Conservation (phyloP, 257 asterid species). For the Solanum rostratum region DNA sequence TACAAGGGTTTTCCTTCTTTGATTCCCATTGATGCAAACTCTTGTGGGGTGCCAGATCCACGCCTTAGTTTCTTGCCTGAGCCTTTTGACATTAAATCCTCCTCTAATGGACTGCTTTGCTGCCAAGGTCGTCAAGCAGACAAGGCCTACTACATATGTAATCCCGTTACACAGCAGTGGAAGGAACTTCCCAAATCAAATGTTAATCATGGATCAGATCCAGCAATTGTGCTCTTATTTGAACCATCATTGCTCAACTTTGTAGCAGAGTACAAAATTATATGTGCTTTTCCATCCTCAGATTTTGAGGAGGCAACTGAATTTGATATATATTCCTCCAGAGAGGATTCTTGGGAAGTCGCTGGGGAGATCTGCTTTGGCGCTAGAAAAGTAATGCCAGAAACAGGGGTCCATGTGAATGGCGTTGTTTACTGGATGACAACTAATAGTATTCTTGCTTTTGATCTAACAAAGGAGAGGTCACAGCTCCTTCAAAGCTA, state of each 20-base stretch:
- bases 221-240: constrained; percentile 19
- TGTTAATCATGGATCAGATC: constrained; percentile 32
- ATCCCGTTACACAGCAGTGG: constrained; percentile 32
- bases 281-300: constrained; percentile 32
- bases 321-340: constrained; percentile 40
- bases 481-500: constrained; percentile 9
- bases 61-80: constrained; percentile 31
- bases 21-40: constrained; percentile 11
- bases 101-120: constrained; percentile 43
- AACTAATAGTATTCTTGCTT: constrained; percentile 8
- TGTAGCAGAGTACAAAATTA: constrained; percentile 29
- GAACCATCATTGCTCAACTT: constrained; percentile 45
- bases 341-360: constrained; percentile 31
- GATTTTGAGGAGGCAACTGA: constrained; percentile 48
- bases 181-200: constrained; percentile 36
- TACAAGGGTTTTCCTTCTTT: constrained; percentile 17
- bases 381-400: not conserved
- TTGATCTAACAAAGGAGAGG: constrained; percentile 34
- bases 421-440: constrained; percentile 30
- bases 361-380: constrained; percentile 40
- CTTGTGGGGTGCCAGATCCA: constrained; percentile 51
- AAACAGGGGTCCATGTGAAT: constrained; percentile 29
- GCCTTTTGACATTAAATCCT: constrained; percentile 31
- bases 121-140: constrained; percentile 27
- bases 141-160: constrained; percentile 36